phyloP scores from a whole-genome alignment of 129 eudicot species.

The Calendula officinalis region DNA sequence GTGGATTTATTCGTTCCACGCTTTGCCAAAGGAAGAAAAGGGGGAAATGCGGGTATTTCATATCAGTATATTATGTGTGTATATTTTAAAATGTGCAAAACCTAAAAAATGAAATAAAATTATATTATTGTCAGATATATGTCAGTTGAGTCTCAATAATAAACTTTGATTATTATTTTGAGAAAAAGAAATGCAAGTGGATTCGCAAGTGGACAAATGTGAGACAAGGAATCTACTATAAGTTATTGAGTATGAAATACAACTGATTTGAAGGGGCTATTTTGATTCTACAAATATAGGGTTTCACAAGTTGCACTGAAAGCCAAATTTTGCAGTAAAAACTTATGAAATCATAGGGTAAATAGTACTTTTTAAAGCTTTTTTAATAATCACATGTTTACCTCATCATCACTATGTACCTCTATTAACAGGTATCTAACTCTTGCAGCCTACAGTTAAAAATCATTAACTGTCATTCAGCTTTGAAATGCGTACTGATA shows the following conservation, averaged over 20 bases:
- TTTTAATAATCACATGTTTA: constrained; percentile 24
- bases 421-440: constrained; percentile 15
- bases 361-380: constrained; percentile 6
- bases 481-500: constrained; percentile 5
- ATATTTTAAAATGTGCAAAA: too few relatives aligned
- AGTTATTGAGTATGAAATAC: constrained; percentile 20
- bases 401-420: constrained; percentile 21
- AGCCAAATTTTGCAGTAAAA: constrained; percentile 33
- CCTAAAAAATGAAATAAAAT: too few relatives aligned
- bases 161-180: too few relatives aligned
- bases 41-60: too few relatives aligned
- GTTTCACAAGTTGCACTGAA: constrained; percentile 35
- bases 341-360: constrained; percentile 12
- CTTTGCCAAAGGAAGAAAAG: too few relatives aligned
- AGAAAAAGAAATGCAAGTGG: too few relatives aligned
- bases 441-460: constrained; percentile 23
- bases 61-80: too few relatives aligned
- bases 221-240: constrained; percentile 27
- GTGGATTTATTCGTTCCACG: too few relatives aligned
- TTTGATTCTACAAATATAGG: constrained; percentile 24
- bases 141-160: too few relatives aligned
- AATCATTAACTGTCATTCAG: constrained; percentile 14
- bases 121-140: too few relatives aligned
- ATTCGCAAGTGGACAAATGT: constrained; percentile 27
- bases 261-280: constrained; percentile 23